Percentiles rank a stretch among this genome's conserved stretches.
These are phyloP conservation scores for Paraphaeosphaeria sporulosa DNA, from an alignment of 2,329 filamentous ascomycete genomes.

Conservation along the genomic window DNA sequence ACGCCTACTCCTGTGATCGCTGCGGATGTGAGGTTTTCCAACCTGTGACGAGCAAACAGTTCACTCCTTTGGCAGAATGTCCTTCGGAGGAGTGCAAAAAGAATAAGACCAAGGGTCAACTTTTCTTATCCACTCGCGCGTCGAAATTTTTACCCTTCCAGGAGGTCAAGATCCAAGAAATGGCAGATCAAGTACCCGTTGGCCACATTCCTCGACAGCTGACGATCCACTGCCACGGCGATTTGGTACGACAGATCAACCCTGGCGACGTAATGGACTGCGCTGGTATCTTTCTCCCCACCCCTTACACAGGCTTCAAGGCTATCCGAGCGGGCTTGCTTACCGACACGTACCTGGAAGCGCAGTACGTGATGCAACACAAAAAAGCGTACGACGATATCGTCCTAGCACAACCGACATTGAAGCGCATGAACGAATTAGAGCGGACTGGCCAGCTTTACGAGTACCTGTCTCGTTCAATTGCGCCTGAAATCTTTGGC, in stretches of 20 bases:
- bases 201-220: conserved; percentile 94
- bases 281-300: conserved; percentile 94
- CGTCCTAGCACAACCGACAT: conserved; percentile 78
- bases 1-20: conserved; percentile 95
- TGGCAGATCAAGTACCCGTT: conserved; percentile 98
- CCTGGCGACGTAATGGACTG: conserved; percentile 95
- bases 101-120: conserved; percentile 91
- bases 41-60: conserved; percentile 89
- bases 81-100: conserved; percentile 87
- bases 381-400: conserved; percentile 98
- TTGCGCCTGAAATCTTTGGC: conserved; percentile 96
- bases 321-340: conserved; percentile 95
- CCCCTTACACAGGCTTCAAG: conserved; percentile 98
- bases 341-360: conserved; percentile 96
- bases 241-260: conserved; percentile 83
- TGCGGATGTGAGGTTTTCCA: conserved; percentile 99
- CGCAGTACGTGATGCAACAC: conserved; percentile 91
- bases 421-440: conserved; percentile 85
- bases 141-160: conserved; percentile 98
- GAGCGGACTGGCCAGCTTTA: conserved; percentile 90
- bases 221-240: conserved; percentile 88
- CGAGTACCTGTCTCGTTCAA: conserved; percentile 93
- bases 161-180: conserved; percentile 97
- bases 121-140: conserved; percentile 92
- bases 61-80: conserved; percentile 84